Evolutionary conservation across 345 rosid species (phyloP).

Genomic region (Excoecaria agallocha): DNA sequence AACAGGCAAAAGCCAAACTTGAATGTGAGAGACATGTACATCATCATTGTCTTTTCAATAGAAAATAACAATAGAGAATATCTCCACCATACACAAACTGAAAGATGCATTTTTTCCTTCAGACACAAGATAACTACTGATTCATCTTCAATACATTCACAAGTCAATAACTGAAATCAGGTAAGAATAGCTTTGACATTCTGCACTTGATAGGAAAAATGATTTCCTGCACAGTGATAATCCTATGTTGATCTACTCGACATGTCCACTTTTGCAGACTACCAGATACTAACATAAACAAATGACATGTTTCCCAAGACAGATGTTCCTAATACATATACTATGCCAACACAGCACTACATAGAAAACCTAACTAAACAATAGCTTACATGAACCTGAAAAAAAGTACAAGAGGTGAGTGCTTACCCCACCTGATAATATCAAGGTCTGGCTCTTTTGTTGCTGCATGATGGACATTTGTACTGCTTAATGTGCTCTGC

Average conservation of each 20-base stretch:
- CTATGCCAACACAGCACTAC: conserved; percentile 13
- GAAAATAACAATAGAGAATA: too few species aligned
- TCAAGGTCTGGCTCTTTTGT: conserved; percentile 28
- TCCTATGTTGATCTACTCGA: not conserved
- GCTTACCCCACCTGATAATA: not conserved
- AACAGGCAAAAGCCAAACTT: too few species aligned
- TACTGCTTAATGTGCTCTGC: conserved; percentile 35
- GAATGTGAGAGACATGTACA: too few species aligned
- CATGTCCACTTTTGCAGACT: conserved; percentile 19
- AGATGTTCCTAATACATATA: conserved; percentile 16
- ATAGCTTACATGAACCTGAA: conserved; percentile 14
- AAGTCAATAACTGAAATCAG: too few species aligned
- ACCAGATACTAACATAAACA: conserved; percentile 14
- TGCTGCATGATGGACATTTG: conserved; percentile 33
- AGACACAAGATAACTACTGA: too few species aligned
- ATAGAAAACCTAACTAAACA: conserved; percentile 20
- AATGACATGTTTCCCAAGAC: not conserved
- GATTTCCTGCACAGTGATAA: too few species aligned
- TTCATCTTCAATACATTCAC: too few species aligned
- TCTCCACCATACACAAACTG: too few species aligned
- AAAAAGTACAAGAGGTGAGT: conserved; percentile 14
- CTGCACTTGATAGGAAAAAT: too few species aligned
- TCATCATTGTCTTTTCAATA: too few species aligned
- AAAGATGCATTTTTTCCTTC: too few species aligned
- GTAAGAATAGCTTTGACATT: too few species aligned